Evolutionary conservation across 2,329 filamentous ascomycete genomes (phyloP), one percentile per base, ranked within the genome.

Genomic region (Balansia obtecta): DNA sequence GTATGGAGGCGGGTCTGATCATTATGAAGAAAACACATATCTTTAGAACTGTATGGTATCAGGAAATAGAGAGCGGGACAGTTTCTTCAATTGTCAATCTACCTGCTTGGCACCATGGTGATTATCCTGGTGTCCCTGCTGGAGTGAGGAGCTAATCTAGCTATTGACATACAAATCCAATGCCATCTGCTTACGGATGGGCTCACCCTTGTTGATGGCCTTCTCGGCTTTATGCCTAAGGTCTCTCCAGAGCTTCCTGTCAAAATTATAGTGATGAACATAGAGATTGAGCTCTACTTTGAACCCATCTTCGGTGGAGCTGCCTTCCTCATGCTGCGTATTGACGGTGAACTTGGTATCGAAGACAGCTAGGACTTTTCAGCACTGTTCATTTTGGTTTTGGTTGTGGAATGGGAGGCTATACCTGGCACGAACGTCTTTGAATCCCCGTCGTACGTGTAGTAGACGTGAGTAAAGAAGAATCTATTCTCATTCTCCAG

Each of bases 101-200:
- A 27, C 4, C 7, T 27, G 27, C 27, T 27, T 5, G 8, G 27
- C 27, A 27, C 4, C 27, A 7, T 27, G 4, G 27, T 27, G 27
- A 27, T 27, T 27, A 27, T 27, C 27, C 8, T 27, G 27, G 27
- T 8, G 27, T 27, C 27, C 27, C 7, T 8, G 7, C 27, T 27
- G 27, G 7, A 7, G 27, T 27, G 27, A 27, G 27, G 27, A 27
- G 27, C 27, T 7, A 27, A 45, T 5, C 37, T 39, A 39, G 18
- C 27, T 16, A n/a, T 33, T 27, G 6, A 45, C 43, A 39, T 45
- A 49, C 15, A 49, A 44, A 40, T 38, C 30, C 15, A 43, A 13
- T 7, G 48, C 38, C 48, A 49, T 49, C 22, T 45, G 22, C 38
- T 38, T 15, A 27, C 39, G 48, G 30, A 49, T 49, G 15, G 48